Percentiles rank a stretch among this genome's conserved stretches.
These are phyloP conservation scores for Annulohypoxylon nitens DNA, from an alignment of 495 filamentous ascomycete genomes.

Conservation along the genomic window DNA sequence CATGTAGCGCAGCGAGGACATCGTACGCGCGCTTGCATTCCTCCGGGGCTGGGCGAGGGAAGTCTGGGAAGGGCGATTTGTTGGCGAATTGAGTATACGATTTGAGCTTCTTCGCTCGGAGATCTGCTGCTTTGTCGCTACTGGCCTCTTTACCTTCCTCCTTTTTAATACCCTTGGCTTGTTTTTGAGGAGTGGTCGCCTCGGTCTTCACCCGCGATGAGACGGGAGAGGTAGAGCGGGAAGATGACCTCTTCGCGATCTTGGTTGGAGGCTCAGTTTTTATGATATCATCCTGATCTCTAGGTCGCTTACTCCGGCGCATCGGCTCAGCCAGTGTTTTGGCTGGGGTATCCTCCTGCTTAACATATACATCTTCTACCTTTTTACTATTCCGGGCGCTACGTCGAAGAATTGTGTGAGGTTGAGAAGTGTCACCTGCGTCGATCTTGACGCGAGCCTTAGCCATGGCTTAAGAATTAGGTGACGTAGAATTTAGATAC, in stretches of 20 bases:
- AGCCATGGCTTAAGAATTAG: slow-evolving; percentile 20
- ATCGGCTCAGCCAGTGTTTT: background rate
- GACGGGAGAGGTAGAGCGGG: background rate
- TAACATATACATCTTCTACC: slow-evolving; percentile 18
- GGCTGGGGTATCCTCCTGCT: slow-evolving; percentile 18
- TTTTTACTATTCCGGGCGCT: slow-evolving; percentile 35
- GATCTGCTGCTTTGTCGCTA: slow-evolving; percentile 25
- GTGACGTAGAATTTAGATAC: background rate
- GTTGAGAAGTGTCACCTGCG: slow-evolving; percentile 9
- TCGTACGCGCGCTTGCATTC: slow-evolving; percentile 77
- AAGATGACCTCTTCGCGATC: slow-evolving; percentile 12
- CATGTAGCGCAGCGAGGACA: slow-evolving; percentile 75
- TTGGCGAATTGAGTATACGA: slow-evolving; percentile 51
- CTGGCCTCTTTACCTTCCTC: slow-evolving; percentile 3
- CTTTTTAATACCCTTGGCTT: background rate
- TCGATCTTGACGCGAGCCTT: slow-evolving; percentile 9
- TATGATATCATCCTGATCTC: slow-evolving; percentile 19
- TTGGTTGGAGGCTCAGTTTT: slow-evolving; percentile 17
- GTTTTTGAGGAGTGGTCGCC: background rate
- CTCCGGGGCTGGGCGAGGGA: slow-evolving; percentile 73
- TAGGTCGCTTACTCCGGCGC: slow-evolving; percentile 22
- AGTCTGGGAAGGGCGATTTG: slow-evolving; percentile 75
- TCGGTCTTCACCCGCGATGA: slow-evolving; percentile 17
- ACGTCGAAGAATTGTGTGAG: slow-evolving; percentile 28
- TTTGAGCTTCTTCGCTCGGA: slow-evolving; percentile 52